Evolutionary conservation across 164 flowering plant genomes (phyloP), one percentile per base, ranked within the genome.

Genomic region (Hamamelis virginiana): DNA sequence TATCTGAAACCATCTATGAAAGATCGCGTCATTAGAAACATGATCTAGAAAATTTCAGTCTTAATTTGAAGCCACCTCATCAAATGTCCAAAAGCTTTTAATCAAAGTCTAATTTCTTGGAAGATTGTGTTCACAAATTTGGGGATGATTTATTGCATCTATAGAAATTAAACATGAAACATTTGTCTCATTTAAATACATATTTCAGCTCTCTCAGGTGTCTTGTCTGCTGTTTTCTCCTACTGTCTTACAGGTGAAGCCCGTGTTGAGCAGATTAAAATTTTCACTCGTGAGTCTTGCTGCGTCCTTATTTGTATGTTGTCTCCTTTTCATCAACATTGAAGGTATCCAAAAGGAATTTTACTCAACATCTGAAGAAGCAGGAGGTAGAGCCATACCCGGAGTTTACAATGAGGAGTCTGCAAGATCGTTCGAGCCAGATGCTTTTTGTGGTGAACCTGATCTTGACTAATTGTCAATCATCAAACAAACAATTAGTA

Each of bases 341-440:
- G 90, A 87, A 9, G 78, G 68, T 38, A 67, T 46, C 70, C 82
- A 75, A 62, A 78, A 76, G 59, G 63, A 59, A 33, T 53, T 78
- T 11, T 68, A 79, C 47, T 5, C 65, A 19, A 5, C 72, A 64
- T 69, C 81, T 26, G 65, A 76, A 50, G 84, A 78, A 66, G 73
- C 68, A 0, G 76, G 82, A 4, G 82, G 68, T 14, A 79, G 91
- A 66, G 85, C 85, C 47, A 74, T 91, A 65, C 83, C 88, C 13
- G 97, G 97, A 47, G 86, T 89, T 76, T 92, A 92, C 82, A 89
- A 76, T 52, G 96, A 90, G 11, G 86, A 87, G 27, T 87, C 98
- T 44, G 98, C 97, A 8, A 83, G 97, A 79, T 76, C 88, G 41
- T 94, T 92, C 65, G 97, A 94, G 73, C 97, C 97, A 3, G 97